Base-by-base conservation (phyloP, 2,329 filamentous ascomycete species). In the Fusarium sp. region DNA sequence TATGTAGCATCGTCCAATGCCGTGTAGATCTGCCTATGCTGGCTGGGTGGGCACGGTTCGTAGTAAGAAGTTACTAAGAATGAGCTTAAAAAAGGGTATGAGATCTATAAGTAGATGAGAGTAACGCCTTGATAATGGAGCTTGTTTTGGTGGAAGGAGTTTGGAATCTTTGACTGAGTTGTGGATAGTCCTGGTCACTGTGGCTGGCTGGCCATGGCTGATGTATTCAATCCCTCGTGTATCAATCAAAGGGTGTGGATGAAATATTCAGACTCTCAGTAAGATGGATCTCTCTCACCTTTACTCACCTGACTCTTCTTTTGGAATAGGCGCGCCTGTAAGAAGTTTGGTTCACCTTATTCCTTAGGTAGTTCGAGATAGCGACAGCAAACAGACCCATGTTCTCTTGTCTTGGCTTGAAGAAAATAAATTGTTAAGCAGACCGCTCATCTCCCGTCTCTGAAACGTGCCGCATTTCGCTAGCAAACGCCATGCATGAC, bases 371-470 rank as follows among this genome's bases (percentile, higher is more conserved):
- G 40, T 29, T 37, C 50, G 16, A 18, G 24, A 29, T 5, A 4
- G 16, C 13, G 34, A 35, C 10, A 31, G 4, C 29, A 3, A 52
- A 27, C 47, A n/a, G 50, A 54, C 50, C 50, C 50, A 54, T 54
- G 27, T 1, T 54, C 50, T 54, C 27, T 7, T 37, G 40, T 37
- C 31, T 27, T 35, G 20, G 18, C n/a, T 16, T 52, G 42, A 6
- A 27, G 27, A 20, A 20, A 54, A 40, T 40, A 40, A 77, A 77
- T 77, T 78, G 76, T 76, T 77, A 77, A 71, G 69, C 64, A 74
- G 72, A 77, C 74, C 72, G 76, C 68, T 37, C 56, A 50, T 31
- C 61, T 56, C 18, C 13, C 18, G 24, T 31, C 27, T 40, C 64
- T 64, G 68, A 67, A 73, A 72, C 66, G 42, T 40, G 27, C 38